Base-by-base conservation (phyloP, 208 protist genomes). In the Leptomonas pyrrhocoris region DNA sequence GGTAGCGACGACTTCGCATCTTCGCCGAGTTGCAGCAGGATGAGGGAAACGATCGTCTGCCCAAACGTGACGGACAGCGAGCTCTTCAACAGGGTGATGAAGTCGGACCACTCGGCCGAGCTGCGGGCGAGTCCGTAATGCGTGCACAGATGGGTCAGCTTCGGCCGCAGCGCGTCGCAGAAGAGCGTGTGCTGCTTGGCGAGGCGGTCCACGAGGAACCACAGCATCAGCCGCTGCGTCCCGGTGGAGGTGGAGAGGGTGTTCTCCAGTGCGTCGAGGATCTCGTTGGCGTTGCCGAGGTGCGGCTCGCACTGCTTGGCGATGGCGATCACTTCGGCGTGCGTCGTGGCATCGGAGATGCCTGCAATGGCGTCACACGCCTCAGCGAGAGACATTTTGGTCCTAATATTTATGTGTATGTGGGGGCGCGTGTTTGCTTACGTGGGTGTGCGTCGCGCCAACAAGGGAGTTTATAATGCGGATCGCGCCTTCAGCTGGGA, bases 41-140 rank as follows among this genome's bases (percentile, higher is more conserved):
- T 85, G 13, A 96, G 81, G 0, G 88, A 88, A 0, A 93, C 77
- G 43, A 96, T 74, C 3, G 92, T 74, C 23, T 79, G 66, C 19
- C 88, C 89, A 74, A 94, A 94, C n/a, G 94, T 79, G n/a, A 93
- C 68, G 4, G 81, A 55, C 56, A 96, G 82, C 0, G 92, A 96
- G 15, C 69, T 82, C 61, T 88, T 86, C 19, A 94, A 63, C 30
- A 96, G 80, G 12, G 64, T 68, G n/a, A 79, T 74, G 66, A 94
- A 96, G 49, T 86, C 85, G 2, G 49, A 31, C 82, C 85, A 94
- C 67, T 90, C 83, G 7, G 68, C 50, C 2, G 77, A 79, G 38
- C 43, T 72, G 0, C 58, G 64, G 0, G 70, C 2, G 8, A 84
- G 82, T 0, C 72, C 78, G 57, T 83, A 88, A 19, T 82, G 73